Evolutionary conservation across 768 basidiomycete species (phyloP).

Genomic region (Phylloporus scabripes): DNA sequence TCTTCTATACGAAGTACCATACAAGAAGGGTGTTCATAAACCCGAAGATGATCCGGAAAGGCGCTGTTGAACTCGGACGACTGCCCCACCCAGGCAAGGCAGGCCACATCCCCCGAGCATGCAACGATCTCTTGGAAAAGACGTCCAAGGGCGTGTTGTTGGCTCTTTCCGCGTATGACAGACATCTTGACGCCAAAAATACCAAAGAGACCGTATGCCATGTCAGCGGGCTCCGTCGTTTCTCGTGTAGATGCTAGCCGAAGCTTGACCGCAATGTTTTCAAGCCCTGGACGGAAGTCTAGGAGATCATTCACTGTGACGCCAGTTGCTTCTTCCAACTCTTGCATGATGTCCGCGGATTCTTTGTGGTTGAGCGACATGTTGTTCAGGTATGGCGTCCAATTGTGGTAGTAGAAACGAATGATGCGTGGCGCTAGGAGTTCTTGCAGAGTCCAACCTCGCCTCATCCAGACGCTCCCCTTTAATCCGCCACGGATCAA

Average conservation of each 20-base stretch:
- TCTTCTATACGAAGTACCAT: constrained; percentile 8
- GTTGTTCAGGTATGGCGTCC: constrained; percentile 17
- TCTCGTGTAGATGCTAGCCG: constrained; percentile 19
- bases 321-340: constrained; percentile 9
- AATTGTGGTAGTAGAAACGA: constrained; percentile 19
- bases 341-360: constrained; percentile 11
- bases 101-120: constrained; percentile 16
- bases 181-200: constrained; percentile 15
- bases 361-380: constrained; percentile 14
- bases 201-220: constrained; percentile 20
- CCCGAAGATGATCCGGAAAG: constrained; percentile 15
- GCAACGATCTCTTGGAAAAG: constrained; percentile 17
- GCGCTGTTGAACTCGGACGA: constrained; percentile 20
- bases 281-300: constrained; percentile 7
- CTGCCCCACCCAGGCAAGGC: constrained; percentile 16
- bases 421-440: constrained; percentile 18
- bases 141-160: constrained; percentile 16
- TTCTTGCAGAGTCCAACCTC: constrained; percentile 23
- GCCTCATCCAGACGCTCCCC: constrained; percentile 16
- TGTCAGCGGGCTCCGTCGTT: constrained; percentile 15
- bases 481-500: constrained; percentile 8
- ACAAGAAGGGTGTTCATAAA: constrained; percentile 1
- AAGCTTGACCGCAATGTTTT: constrained; percentile 13
- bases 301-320: constrained; percentile 8
- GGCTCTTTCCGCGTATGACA: constrained; percentile 15